Percentiles rank a stretch among this genome's conserved stretches.
phyloP scores from a whole-genome alignment of 1,139 yeast species.

The Pneumocystis carinii region DNA sequence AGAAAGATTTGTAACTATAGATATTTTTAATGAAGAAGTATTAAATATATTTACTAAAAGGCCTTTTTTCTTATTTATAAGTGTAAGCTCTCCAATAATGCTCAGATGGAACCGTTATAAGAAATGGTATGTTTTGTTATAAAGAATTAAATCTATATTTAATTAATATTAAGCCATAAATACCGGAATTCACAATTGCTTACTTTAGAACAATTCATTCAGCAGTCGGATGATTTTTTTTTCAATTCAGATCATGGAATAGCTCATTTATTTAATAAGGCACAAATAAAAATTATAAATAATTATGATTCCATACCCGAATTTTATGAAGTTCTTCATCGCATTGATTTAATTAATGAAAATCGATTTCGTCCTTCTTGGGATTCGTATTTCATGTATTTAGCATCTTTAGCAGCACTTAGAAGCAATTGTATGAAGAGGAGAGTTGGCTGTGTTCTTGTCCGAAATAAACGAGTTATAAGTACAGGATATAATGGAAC shows the following conservation, averaged over 20 bases:
- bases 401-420: slow-evolving; percentile 84
- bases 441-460: slow-evolving; percentile 89
- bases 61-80: slow-evolving; percentile 73
- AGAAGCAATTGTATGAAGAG: slow-evolving; percentile 95
- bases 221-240: slow-evolving; percentile 32
- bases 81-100: slow-evolving; percentile 59
- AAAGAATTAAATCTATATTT: neutral
- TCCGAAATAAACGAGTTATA: slow-evolving; percentile 66
- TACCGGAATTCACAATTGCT: neutral
- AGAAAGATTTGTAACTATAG: slow-evolving; percentile 44
- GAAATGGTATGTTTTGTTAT: slow-evolving; percentile 5
- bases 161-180: neutral
- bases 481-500: slow-evolving; percentile 98
- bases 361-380: slow-evolving; percentile 77
- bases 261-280: slow-evolving; percentile 37
- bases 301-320: slow-evolving; percentile 35
- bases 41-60: slow-evolving; percentile 45
- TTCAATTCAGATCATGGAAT: slow-evolving; percentile 30
- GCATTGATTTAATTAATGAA: slow-evolving; percentile 39
- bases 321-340: slow-evolving; percentile 38
- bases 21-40: slow-evolving; percentile 32
- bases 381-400: slow-evolving; percentile 89
- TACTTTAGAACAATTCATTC: slow-evolving; percentile 29
- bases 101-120: slow-evolving; percentile 39
- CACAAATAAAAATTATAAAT: slow-evolving; percentile 50